Percentiles rank a stretch among this genome's conserved stretches.
Evolutionary conservation across 2,329 filamentous ascomycete genomes (phyloP).

Genomic region (Monosporascus sp.): DNA sequence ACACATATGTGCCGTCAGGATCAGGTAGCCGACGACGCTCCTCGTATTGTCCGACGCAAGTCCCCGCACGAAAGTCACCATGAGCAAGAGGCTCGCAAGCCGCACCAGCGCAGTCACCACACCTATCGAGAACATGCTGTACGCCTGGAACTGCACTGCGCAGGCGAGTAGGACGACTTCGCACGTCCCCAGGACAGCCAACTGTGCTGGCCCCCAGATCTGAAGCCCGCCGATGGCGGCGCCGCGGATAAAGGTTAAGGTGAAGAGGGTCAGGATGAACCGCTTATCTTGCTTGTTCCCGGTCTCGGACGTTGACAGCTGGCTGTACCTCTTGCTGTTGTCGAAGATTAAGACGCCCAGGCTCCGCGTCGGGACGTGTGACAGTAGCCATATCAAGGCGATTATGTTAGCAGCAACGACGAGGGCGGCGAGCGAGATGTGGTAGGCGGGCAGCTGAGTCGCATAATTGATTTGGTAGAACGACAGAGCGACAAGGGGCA

Average conservation of each 20-base stretch:
- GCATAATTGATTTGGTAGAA: conserved; percentile 11
- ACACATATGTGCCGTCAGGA: conserved; percentile 53
- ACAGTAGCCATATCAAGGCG: conserved; percentile 8
- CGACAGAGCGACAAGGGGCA: conserved; percentile 9
- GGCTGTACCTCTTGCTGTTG: conserved; percentile 4
- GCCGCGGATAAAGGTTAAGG: conserved; percentile 9
- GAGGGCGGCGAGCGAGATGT: conserved; percentile 4
- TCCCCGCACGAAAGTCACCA: conserved; percentile 51
- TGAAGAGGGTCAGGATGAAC: conserved; percentile 10
- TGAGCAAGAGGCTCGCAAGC: conserved; percentile 40
- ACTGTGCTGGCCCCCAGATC: conserved; percentile 8
- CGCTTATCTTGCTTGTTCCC: conserved; percentile 5
- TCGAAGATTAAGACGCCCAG: conserved; percentile 10
- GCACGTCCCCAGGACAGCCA: conserved; percentile 7
- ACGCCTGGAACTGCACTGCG: conserved; percentile 5
- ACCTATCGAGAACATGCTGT: conserved; percentile 2
- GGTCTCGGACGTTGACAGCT: conserved; percentile 1
- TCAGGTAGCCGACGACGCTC: conserved; percentile 65
- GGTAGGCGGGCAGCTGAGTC: conserved; percentile 6
- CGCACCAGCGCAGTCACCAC: conserved; percentile 34
- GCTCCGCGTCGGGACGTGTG: conserved; percentile 6
- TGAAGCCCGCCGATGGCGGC: conserved; percentile 10
- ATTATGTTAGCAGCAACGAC: conserved; percentile 2
- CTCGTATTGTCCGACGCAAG: conserved; percentile 55
- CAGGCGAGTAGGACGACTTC: conserved; percentile 10